Evolutionary conservation across 2,329 filamentous ascomycete genomes (phyloP).

Genomic region (Chalaropsis thielavioides): DNA sequence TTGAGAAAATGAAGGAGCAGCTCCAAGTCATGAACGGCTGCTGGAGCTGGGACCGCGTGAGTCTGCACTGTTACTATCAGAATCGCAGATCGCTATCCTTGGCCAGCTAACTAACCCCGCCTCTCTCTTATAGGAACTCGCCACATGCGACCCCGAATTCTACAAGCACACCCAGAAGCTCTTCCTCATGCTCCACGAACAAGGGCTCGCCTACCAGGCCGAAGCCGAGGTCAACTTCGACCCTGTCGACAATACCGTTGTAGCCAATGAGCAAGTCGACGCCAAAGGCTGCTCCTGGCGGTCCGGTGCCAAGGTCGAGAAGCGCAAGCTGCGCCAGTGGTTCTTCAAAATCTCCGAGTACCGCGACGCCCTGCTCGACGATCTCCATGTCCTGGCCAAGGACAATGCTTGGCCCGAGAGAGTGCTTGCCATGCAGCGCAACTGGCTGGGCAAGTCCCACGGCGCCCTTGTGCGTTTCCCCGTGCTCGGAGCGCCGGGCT

Average conservation of each 20-base stretch:
- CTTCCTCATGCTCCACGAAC: constrained; percentile 61
- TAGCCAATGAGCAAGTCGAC: constrained; percentile 91
- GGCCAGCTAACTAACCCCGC: neutral
- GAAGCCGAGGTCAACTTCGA: constrained; percentile 83
- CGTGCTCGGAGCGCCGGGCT: constrained; percentile 31
- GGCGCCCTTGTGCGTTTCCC: constrained; percentile 61
- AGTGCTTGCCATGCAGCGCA: constrained; percentile 68
- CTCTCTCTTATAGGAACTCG: constrained; percentile 47
- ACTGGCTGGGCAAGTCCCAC: constrained; percentile 72
- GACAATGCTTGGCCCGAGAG: constrained; percentile 64
- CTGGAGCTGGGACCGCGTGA: constrained; percentile 71
- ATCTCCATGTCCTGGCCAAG: constrained; percentile 50
- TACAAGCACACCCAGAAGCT: constrained; percentile 83
- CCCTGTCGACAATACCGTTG: constrained; percentile 73
- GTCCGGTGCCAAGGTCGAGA: constrained; percentile 71
- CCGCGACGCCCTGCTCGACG: constrained; percentile 55
- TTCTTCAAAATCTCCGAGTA: constrained; percentile 75
- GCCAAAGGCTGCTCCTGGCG: constrained; percentile 74
- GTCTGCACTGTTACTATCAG: constrained; percentile 24
- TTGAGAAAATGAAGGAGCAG: constrained; percentile 72
- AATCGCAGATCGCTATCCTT: too few species aligned
- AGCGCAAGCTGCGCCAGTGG: constrained; percentile 71
- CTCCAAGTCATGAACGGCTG: constrained; percentile 62
- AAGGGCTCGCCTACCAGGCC: constrained; percentile 66
- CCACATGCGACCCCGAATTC: constrained; percentile 70